phyloP scores from a whole-genome alignment of 352 stramenopile species.

The Pythium sukuiense region DNA sequence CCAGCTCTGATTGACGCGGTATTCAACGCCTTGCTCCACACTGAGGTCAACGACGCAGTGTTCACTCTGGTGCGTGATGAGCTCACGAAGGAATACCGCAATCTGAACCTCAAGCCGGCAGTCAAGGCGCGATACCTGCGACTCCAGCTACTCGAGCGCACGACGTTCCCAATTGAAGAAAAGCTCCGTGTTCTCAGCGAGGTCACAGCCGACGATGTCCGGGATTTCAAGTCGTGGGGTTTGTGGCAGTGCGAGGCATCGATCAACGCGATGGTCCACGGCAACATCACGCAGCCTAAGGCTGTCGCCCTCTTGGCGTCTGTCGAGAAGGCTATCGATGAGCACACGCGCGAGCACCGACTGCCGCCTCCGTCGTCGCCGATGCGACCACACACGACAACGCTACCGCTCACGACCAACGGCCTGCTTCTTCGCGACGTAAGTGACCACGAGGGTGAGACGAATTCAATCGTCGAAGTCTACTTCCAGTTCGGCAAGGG shows the following conservation, averaged over 20 bases:
- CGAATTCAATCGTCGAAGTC: slow-evolving; percentile 78
- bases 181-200: slow-evolving; percentile 45
- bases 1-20: slow-evolving; percentile 52
- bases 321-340: slow-evolving; percentile 32
- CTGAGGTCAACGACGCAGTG: slow-evolving; percentile 31
- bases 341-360: slow-evolving; percentile 22
- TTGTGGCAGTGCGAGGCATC: slow-evolving; percentile 30
- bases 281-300: slow-evolving; percentile 48
- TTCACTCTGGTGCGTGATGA: slow-evolving; percentile 60
- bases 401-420: slow-evolving; percentile 50
- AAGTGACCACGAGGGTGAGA: slow-evolving; percentile 67
- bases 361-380: slow-evolving; percentile 30
- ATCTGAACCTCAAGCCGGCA: slow-evolving; percentile 61
- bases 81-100: slow-evolving; percentile 65
- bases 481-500: slow-evolving; percentile 83
- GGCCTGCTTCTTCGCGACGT: slow-evolving; percentile 56
- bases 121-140: slow-evolving; percentile 69
- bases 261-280: slow-evolving; percentile 55
- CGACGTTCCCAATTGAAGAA: slow-evolving; percentile 55
- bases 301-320: slow-evolving; percentile 39
- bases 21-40: slow-evolving; percentile 39
- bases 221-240: slow-evolving; percentile 22
- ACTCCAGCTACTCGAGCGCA: slow-evolving; percentile 65
- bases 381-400: slow-evolving; percentile 44
- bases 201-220: slow-evolving; percentile 13